Evolutionary conservation across 345 rosid genomes (phyloP).

Genomic region (Acer negundo): DNA sequence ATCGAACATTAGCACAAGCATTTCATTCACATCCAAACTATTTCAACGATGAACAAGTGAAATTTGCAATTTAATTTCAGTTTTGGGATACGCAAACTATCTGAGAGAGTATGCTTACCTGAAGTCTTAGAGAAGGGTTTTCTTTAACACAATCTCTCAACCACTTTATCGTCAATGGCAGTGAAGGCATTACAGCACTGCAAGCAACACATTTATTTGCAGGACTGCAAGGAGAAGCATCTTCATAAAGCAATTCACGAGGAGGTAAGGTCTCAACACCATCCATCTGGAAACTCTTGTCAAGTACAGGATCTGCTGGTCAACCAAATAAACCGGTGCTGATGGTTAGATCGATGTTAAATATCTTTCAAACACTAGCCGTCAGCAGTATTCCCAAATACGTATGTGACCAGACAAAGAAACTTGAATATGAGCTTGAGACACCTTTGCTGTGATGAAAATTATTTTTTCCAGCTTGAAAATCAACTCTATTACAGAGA

Average conservation of each 20-base stretch:
- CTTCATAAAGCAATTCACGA: slow-evolving; percentile 54
- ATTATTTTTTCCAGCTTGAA: neutral
- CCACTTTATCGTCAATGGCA: slow-evolving; percentile 61
- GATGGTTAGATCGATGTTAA: neutral
- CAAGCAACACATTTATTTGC: slow-evolving; percentile 39
- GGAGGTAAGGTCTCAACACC: slow-evolving; percentile 45
- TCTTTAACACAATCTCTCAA: slow-evolving; percentile 53
- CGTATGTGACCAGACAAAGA: neutral
- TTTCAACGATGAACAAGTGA: neutral
- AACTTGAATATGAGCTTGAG: neutral
- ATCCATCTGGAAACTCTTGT: slow-evolving; percentile 37
- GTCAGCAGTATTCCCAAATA: neutral
- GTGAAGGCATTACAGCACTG: slow-evolving; percentile 49
- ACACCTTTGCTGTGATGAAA: neutral
- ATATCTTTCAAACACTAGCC: neutral
- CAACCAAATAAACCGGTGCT: neutral
- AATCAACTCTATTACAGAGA: neutral
- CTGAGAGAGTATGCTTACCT: slow-evolving; percentile 30
- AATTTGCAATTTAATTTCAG: neutral
- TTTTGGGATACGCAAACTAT: neutral
- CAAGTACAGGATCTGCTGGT: slow-evolving; percentile 43
- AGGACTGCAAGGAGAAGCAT: slow-evolving; percentile 45
- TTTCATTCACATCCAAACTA: neutral
- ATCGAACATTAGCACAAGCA: neutral
- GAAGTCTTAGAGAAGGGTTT: slow-evolving; percentile 49